Conservation (phyloP, 2,329 filamentous ascomycete genomes). For the Fusarium luffae region DNA sequence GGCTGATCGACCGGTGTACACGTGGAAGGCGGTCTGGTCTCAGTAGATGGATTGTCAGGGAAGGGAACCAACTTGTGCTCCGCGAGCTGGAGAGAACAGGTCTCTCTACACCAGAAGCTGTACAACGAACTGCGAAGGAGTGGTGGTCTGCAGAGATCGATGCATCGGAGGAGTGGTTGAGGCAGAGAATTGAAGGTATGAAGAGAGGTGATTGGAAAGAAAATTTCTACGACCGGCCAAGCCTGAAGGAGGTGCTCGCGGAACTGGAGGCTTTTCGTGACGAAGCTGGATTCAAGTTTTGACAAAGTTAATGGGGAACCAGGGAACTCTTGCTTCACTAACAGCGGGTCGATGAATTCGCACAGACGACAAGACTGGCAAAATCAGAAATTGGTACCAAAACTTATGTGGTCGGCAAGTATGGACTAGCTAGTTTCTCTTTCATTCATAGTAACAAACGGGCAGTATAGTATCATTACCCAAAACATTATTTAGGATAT, state of each 20-base stretch:
- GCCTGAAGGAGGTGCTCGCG: conserved; percentile 55
- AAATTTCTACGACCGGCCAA: conserved; percentile 63
- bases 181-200: conserved; percentile 52
- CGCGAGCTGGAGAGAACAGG: conserved; percentile 48
- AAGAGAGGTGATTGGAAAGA: conserved; percentile 59
- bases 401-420: background rate
- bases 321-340: background rate
- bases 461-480: background rate
- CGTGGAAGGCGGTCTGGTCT: conserved; percentile 59
- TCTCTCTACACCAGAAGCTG: conserved; percentile 51
- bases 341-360: background rate
- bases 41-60: conserved; percentile 57
- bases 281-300: conserved; percentile 31
- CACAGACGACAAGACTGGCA: background rate
- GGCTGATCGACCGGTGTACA: conserved; percentile 64
- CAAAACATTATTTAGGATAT: background rate
- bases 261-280: conserved; percentile 47
- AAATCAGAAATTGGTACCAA: background rate
- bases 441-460: conserved; percentile 10
- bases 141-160: conserved; percentile 64
- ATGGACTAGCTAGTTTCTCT: background rate
- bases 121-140: conserved; percentile 53
- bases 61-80: conserved; percentile 59
- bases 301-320: conserved; percentile 2
- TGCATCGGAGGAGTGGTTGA: conserved; percentile 60